phyloP scores from a whole-genome alignment of 2,329 filamentous ascomycete species.

The Colletotrichum trifolii region DNA sequence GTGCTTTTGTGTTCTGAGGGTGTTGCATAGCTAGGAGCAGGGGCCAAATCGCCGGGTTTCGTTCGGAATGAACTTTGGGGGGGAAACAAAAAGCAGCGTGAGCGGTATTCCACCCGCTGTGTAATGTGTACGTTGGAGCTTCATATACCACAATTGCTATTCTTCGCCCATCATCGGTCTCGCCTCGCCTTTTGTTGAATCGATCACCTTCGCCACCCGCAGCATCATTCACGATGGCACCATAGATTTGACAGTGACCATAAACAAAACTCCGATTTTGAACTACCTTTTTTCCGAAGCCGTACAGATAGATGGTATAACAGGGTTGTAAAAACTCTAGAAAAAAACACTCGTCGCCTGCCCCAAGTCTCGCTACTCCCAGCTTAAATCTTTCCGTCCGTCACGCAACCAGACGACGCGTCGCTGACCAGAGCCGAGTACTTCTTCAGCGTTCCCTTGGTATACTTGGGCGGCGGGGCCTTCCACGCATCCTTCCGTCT shows the following conservation, averaged over 20 bases:
- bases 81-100: background rate
- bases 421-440: conserved; percentile 72
- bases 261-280: conserved; percentile 38
- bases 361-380: background rate
- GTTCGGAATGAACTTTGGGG: background rate
- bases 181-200: background rate
- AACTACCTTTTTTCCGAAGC: conserved; percentile 35
- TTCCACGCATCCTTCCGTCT: conserved; percentile 70
- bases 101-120: conserved; percentile 1
- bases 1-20: conserved; percentile 7
- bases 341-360: background rate
- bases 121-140: conserved; percentile 15
- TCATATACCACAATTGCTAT: conserved; percentile 19
- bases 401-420: conserved; percentile 70
- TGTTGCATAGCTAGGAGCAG: conserved; percentile 41
- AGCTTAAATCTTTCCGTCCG: conserved; percentile 52
- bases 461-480: conserved; percentile 67
- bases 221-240: too few species aligned
- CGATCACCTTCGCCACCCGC: too few species aligned
- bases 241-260: background rate
- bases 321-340: conserved; percentile 27
- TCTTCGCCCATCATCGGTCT: background rate
- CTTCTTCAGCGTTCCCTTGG: conserved; percentile 76
- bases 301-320: conserved; percentile 36
- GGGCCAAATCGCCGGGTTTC: background rate